Base-by-base conservation (phyloP, 1,284 basidiomycete genomes). In the Bjerkandera adusta region DNA sequence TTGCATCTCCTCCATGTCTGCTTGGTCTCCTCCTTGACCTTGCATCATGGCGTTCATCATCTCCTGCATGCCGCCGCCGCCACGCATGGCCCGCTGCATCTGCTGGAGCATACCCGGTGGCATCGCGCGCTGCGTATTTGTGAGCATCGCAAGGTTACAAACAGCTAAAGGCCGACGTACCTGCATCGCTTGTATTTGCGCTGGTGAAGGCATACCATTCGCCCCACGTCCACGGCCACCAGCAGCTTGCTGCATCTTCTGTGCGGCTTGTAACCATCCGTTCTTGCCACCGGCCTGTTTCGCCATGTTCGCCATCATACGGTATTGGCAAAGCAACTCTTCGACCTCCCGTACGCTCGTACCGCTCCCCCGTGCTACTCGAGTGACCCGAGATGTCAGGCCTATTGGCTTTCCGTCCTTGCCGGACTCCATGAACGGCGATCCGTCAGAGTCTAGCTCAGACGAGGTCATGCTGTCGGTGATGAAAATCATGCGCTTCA, bases 401-500 rank as follows among this genome's bases (percentile, higher is more conserved):
- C 81, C 87, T 10, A 77, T 73, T 1, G 92, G 91, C 60, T 89
- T 89, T 6, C 90, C 89, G 59, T 89, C 84, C 66, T 92, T 92
- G 43, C 83, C 86, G 53, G 78, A 72, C 54, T 88, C 83, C 77
- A 92, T 85, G 70, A 97, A 96, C 33, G 83, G 77, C 33, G 84
- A 73, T 10, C 96, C 97, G 64, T 99, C 96, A n/a, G 92, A 96
- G 69, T 99, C 94, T 47, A 99, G 82, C 68, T 99, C 97, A 46
- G 73, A 72, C 13, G 85, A 80, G 33, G 93, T 92, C 96, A 99
- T 99, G 60, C 91, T 93, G 68, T 99, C 96, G 18, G 93, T 97
- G 63, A 99, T 98, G 72, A 90, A 99, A 56, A 98, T 90, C 91
- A 99, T 95, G 52, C 94, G 85, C 71, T 98, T 98, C 83, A 99